Evolutionary conservation across 352 stramenopile genomes (phyloP), one percentile per base, ranked within the genome.

Genomic region (Blastocystis sp.): DNA sequence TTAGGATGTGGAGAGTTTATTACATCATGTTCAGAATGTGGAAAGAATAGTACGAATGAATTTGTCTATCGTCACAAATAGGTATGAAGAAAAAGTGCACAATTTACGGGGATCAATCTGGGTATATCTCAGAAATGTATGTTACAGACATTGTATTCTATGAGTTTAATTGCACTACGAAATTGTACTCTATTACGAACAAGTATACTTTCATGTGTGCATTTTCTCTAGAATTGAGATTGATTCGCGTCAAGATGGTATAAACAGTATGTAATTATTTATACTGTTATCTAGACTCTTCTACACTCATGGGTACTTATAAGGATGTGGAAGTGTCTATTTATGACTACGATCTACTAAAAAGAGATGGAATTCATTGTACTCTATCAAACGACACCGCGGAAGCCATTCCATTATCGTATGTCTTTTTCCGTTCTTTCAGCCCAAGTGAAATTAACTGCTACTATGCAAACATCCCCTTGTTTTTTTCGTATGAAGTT

Each of bases 1-100:
- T 9, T 84, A 84, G 73, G 68, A 47, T 84, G 73, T 45, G 73
- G 73, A 29, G 73, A 68, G 26, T 84, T 84, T 61, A 23, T 8
- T 37, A 26, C 53, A 39, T 50, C 20, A 3, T 84, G 73, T 45
- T 15, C 26, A 13, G 29, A 68, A 55, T 11, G 29, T 29, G 73
- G 73, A 47, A 68, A 84, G 26, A 84, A 69, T 11, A 69, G 73
- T 84, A 47, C 18, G 18, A n/a, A 34, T 68, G 37, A 3, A 41
- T 18, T 13, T 13, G 2, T 59, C 50, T 11, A 39, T 26, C 5
- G 53, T 55, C 8, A 45, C 34, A 45, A 9, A 66, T 29, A 84
- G 73, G 73, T 23, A 39, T 84, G 13, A 53, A 18, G 9, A 7
- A 50, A n/a, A 69, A 45, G 18, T 37, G 29, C 9, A 39, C 43